Conservation (phyloP, 495 filamentous ascomycete genomes). For the Neurospora intermedia region DNA sequence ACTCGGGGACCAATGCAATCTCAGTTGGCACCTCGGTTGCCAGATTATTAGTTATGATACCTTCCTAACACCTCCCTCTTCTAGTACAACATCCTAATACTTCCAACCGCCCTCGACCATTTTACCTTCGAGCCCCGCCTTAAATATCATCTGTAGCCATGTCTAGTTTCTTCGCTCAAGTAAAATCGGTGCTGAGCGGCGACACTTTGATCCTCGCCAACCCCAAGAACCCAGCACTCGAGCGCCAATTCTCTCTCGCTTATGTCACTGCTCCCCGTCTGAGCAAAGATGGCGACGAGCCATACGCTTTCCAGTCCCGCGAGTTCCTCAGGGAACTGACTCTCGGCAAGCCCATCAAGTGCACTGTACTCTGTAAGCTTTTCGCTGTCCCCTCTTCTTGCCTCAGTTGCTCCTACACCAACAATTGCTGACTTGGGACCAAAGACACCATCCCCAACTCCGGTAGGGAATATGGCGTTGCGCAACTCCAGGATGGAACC, state of each 20-base stretch:
- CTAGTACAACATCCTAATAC: neutral
- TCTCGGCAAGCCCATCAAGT: conserved; percentile 80
- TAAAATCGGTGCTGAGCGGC: conserved; percentile 88
- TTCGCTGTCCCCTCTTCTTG: neutral
- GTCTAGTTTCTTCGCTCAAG: conserved; percentile 52
- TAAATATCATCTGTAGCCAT: conserved; percentile 7
- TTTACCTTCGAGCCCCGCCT: neutral
- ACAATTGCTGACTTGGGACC: conserved; percentile 17
- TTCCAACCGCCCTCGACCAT: neutral
- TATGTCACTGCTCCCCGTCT: conserved; percentile 83
- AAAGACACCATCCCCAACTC: conserved; percentile 65
- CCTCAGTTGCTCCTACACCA: neutral
- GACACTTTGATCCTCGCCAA: conserved; percentile 76
- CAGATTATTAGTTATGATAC: neutral
- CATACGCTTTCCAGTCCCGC: conserved; percentile 82
- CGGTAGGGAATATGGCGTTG: conserved; percentile 78
- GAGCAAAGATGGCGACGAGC: conserved; percentile 82
- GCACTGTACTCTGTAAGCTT: conserved; percentile 50
- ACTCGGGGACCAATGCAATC: neutral
- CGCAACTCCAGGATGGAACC: conserved; percentile 61
- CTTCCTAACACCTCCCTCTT: neutral
- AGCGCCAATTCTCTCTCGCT: conserved; percentile 78
- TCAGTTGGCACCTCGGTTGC: neutral
- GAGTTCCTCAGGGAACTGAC: conserved; percentile 76
- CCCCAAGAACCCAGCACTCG: conserved; percentile 61